Percentiles rank a stretch among this genome's conserved stretches.
phyloP scores from a whole-genome alignment of 192 early-diverging fungal species.

The Linnemannia schmuckeri region DNA sequence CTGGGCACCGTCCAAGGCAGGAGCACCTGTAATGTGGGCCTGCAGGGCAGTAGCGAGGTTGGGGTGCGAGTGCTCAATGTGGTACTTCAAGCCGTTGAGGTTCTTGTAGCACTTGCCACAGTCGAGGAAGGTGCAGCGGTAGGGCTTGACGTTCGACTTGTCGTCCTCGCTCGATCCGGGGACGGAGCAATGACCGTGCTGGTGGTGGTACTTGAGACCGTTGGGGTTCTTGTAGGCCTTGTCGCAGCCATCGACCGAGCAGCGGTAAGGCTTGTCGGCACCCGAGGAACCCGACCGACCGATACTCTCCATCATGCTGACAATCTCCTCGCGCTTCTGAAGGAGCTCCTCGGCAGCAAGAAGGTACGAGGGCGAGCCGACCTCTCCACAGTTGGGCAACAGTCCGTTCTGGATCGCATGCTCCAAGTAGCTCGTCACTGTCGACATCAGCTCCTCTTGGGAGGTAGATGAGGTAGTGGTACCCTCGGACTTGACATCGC shows the following conservation, averaged over 20 bases:
- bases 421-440: slow-evolving; percentile 51
- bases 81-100: slow-evolving; percentile 96
- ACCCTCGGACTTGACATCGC: slow-evolving; percentile 14
- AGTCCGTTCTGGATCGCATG: slow-evolving; percentile 45
- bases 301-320: slow-evolving; percentile 57
- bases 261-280: slow-evolving; percentile 86
- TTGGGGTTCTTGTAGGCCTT: slow-evolving; percentile 99
- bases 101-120: slow-evolving; percentile 98
- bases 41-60: slow-evolving; percentile 57
- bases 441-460: slow-evolving; percentile 41
- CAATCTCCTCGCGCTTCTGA: slow-evolving; percentile 57
- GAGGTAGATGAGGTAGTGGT: background rate
- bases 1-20: slow-evolving; percentile 55
- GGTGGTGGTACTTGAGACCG: slow-evolving; percentile 96
- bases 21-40: slow-evolving; percentile 41
- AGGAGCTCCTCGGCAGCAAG: slow-evolving; percentile 44
- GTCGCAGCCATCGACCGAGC: slow-evolving; percentile 84
- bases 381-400: slow-evolving; percentile 46
- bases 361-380: slow-evolving; percentile 35
- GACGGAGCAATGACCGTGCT: slow-evolving; percentile 87
- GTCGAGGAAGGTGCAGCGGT: slow-evolving; percentile 80
- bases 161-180: slow-evolving; percentile 68
- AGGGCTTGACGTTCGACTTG: slow-evolving; percentile 73
- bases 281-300: slow-evolving; percentile 26
- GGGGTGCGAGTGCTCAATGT: slow-evolving; percentile 92